phyloP scores from a whole-genome alignment of 805 yeast genomes.

The Saturnispora zaruensis region DNA sequence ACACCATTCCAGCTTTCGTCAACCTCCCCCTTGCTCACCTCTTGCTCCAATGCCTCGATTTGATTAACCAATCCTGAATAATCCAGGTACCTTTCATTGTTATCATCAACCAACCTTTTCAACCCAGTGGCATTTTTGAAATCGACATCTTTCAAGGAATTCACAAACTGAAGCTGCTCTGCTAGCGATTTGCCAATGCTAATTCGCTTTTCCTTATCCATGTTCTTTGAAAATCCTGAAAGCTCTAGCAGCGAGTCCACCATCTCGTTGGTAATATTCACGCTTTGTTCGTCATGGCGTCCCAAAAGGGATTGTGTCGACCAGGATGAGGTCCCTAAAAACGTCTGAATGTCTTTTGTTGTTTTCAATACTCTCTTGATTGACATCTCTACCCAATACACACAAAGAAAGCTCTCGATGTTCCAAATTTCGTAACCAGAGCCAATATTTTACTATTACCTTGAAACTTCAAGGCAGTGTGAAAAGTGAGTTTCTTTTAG shows the following conservation, averaged over 20 bases:
- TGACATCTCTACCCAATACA: constrained; percentile 9
- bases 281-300: background rate
- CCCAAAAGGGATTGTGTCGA: constrained; percentile 16
- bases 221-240: constrained; percentile 38
- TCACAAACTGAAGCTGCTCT: constrained; percentile 43
- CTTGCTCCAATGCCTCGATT: constrained; percentile 19
- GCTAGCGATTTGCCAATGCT: constrained; percentile 29
- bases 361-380: constrained; percentile 15
- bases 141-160: constrained; percentile 34
- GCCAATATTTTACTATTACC: background rate
- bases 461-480: constrained; percentile 9
- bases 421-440: background rate
- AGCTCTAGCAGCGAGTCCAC: constrained; percentile 33
- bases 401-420: background rate
- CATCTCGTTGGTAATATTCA: constrained; percentile 13
- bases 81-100: constrained; percentile 17
- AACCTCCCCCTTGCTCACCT: constrained; percentile 33
- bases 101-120: constrained; percentile 26
- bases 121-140: constrained; percentile 10
- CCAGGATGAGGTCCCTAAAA: constrained; percentile 23
- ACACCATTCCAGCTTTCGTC: constrained; percentile 37
- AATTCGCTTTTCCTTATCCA: constrained; percentile 24
- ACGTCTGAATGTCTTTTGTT: constrained; percentile 1
- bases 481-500: background rate
- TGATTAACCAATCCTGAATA: constrained; percentile 26